phyloP scores from a whole-genome alignment of 23 red algal genomes.

The Gracilaria domingensis region DNA sequence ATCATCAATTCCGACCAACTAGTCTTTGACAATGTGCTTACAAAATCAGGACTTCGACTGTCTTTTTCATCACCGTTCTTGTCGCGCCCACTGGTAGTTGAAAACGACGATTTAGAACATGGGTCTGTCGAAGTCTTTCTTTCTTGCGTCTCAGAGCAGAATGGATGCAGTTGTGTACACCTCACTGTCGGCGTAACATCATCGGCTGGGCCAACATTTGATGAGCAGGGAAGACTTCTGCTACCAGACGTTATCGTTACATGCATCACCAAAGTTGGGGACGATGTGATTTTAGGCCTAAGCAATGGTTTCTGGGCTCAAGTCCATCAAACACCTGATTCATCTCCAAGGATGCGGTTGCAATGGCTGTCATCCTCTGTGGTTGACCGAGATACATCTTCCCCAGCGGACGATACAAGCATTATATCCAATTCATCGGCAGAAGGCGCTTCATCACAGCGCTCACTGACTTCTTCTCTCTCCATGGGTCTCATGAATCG shows the following conservation, averaged over 20 bases:
- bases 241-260: neutral
- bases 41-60: conserved; percentile 31
- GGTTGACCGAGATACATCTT: neutral
- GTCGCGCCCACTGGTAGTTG: conserved; percentile 27
- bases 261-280: conserved; percentile 36
- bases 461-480: conserved; percentile 46
- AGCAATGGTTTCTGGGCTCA: conserved; percentile 47
- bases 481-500: conserved; percentile 54
- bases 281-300: conserved; percentile 36
- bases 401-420: conserved; percentile 45
- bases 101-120: neutral
- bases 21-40: conserved; percentile 46
- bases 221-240: neutral
- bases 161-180: conserved; percentile 32
- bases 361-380: neutral
- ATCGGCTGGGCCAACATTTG: neutral
- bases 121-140: conserved; percentile 35
- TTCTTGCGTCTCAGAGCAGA: conserved; percentile 36
- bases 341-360: conserved; percentile 25
- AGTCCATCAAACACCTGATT: neutral
- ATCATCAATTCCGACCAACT: conserved; percentile 33
- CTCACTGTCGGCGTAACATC: conserved; percentile 14
- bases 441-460: conserved; percentile 42
- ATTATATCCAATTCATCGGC: conserved; percentile 47
- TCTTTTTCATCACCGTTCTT: conserved; percentile 48